A percentile compares a stretch with the other conserved stretches of the same genome.
Evolutionary conservation across 2,329 filamentous ascomycete species (phyloP).

Genomic region (Penicillium sp.): DNA sequence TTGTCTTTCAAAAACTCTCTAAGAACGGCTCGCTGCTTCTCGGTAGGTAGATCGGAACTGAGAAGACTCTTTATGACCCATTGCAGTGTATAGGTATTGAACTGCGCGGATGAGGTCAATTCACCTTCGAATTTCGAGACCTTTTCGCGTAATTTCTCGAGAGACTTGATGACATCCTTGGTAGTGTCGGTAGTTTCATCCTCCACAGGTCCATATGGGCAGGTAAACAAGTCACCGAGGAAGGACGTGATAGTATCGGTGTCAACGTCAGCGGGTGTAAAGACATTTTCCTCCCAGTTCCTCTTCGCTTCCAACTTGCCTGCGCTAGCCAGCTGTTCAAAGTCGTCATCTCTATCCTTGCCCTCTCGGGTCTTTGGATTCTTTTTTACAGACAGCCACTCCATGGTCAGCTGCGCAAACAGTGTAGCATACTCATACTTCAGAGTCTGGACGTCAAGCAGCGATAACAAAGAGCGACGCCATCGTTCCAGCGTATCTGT

Average conservation of each 20-base stretch:
- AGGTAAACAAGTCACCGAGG: not conserved
- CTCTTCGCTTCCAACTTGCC: not conserved
- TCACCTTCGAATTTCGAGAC: not conserved
- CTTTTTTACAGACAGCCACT: not conserved
- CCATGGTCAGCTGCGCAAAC: not conserved
- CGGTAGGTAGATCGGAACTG: not conserved
- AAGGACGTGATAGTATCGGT: not conserved
- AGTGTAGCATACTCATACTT: not conserved
- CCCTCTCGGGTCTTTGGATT: not conserved
- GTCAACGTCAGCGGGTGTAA: not conserved
- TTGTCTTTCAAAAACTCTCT: not conserved
- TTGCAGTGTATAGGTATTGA: not conserved
- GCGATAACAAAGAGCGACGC: not conserved
- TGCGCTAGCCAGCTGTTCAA: not conserved
- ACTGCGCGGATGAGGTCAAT: not conserved
- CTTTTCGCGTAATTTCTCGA: not conserved
- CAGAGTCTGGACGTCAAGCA: not conserved
- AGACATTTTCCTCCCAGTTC: not conserved
- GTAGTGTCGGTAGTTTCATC: not conserved
- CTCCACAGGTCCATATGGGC: not conserved
- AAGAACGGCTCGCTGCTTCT: not conserved
- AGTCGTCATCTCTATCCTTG: not conserved
- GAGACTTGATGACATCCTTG: not conserved
- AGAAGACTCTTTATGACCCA: not conserved
- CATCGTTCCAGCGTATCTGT: not conserved